Evolutionary conservation across 768 basidiomycete genomes (phyloP).

Genomic region (Termitomyces sp.): DNA sequence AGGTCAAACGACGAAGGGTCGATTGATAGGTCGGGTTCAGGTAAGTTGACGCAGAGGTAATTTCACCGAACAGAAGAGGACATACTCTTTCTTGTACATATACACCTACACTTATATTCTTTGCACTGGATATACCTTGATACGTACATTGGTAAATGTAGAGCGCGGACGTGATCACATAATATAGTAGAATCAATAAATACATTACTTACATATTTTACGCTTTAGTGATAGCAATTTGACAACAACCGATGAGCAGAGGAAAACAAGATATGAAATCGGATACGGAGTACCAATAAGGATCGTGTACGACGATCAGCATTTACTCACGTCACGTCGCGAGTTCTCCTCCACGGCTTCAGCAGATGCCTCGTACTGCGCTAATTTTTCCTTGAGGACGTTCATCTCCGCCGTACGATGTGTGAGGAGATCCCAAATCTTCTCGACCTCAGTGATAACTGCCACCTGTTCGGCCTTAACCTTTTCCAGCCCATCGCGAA

Average conservation of each 20-base stretch:
- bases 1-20: constrained; percentile 7
- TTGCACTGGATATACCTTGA: background rate
- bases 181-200: background rate
- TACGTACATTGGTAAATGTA: background rate
- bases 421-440: background rate
- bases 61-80: background rate
- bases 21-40: background rate
- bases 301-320: background rate
- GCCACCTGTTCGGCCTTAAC: background rate
- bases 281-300: background rate
- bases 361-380: background rate
- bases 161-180: background rate
- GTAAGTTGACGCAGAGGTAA: background rate
- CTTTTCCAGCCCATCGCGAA: background rate
- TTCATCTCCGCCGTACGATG: background rate
- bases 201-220: background rate
- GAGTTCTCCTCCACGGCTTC: no score
- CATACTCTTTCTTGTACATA: background rate
- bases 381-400: background rate
- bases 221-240: background rate
- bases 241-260: background rate
- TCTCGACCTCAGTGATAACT: background rate
- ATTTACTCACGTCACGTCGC: background rate
- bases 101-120: background rate
- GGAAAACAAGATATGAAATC: background rate